These are phyloP conservation scores for Cladosporium sphaerospermum DNA, from an alignment of 2,329 filamentous ascomycete genomes.

Conservation along the genomic window DNA sequence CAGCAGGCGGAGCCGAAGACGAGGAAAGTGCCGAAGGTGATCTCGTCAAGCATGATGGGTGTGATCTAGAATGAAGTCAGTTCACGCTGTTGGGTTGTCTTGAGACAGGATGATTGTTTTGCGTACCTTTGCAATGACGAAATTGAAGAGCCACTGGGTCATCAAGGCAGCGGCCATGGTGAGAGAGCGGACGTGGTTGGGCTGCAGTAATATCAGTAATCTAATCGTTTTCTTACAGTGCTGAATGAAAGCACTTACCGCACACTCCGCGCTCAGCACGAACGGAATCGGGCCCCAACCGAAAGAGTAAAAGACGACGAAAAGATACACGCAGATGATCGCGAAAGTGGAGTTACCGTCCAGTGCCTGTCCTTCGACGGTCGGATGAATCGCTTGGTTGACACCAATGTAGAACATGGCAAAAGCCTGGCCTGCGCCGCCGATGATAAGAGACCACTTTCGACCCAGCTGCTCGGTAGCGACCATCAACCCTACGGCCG, in stretches of 20 bases:
- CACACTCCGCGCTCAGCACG: conserved; percentile 35
- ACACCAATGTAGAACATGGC: conserved; percentile 39
- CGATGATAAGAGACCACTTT: conserved; percentile 40
- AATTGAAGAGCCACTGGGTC: conserved; percentile 42
- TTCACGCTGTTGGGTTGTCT: background rate
- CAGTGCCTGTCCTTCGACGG: conserved; percentile 30
- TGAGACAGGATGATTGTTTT: background rate
- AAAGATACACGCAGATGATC: conserved; percentile 48
- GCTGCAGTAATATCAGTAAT: conserved; percentile 11
- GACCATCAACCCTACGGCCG: conserved; percentile 38
- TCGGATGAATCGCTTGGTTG: conserved; percentile 41
- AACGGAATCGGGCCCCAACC: conserved; percentile 43
- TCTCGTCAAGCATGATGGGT: conserved; percentile 38
- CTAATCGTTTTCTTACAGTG: no score
- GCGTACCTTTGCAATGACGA: conserved; percentile 21
- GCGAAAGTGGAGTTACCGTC: conserved; percentile 52
- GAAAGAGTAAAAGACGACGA: conserved; percentile 43
- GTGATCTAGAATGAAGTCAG: conserved; percentile 25
- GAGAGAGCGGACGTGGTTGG: conserved; percentile 33
- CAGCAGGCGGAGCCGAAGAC: conserved; percentile 38
- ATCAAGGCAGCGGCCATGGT: conserved; percentile 41
- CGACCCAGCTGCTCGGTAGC: conserved; percentile 41
- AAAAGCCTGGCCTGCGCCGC: conserved; percentile 38
- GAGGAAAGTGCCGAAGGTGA: conserved; percentile 38
- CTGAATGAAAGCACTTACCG: background rate